Evolutionary conservation across 1,284 basidiomycete genomes (phyloP), one percentile per base, ranked within the genome.

Genomic region (Rhizoctonia solani): DNA sequence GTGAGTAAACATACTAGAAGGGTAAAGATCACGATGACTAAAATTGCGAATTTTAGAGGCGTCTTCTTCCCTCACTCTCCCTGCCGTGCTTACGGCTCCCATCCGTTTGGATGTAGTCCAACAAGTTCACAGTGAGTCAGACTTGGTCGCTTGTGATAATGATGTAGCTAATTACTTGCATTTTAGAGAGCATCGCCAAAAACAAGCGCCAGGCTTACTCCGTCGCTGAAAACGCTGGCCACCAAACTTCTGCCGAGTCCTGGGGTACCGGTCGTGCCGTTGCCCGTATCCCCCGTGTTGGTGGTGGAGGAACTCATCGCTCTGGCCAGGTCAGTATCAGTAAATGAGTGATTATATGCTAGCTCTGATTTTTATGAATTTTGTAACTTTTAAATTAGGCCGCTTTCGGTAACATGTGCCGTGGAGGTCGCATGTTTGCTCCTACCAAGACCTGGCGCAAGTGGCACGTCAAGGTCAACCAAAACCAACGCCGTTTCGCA

Each of bases 241-340:
- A 98, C 85, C 96, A 99, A 82, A 99, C 97, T 75, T 93, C 90
- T 72, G 96, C 96, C 72, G 94, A 96, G 81, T 99, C 97, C 59
- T 99, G 96, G 96, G 96, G 96, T 83, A 99, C 96, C 74, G 96
- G 96, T 90, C 95, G 97, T 83, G 97, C 97, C 75, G 96, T 99
- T 73, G 97, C 96, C 54, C 96, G 96, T 96, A 99, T 99, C 79
- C 97, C 97, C 81, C 96, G 97, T 93, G 96, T 99, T 72, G 94
- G 94, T 78, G 96, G 97, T 80, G 92, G 93, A 79, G 97, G 96
- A 83, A 99, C 97, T 74, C 93, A 96, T 85, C 93, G 97, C 75
- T 96, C 96, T 71, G 96, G 96, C 71, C 95, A 97, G 86, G 90
- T 89, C 72, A 67, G 82, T 77, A 55, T 11, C 5, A 37, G 52